phyloP scores from a whole-genome alignment of 2,329 filamentous ascomycete genomes.

The Aspergillus terreus region DNA sequence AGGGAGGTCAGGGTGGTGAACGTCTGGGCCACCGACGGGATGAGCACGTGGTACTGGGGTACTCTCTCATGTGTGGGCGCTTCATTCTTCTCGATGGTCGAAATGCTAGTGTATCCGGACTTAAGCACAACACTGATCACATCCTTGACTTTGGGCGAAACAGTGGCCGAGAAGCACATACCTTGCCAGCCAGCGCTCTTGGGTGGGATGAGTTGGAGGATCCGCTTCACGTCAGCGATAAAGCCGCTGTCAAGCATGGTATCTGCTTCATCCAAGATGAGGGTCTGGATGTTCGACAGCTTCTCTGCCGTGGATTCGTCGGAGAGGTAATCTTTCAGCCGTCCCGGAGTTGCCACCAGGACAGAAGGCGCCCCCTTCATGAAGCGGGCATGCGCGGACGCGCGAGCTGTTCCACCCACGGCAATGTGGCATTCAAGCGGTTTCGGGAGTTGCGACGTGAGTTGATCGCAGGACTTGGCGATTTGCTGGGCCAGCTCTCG shows the following conservation, averaged over 20 bases:
- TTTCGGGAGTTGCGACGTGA: constrained; percentile 38
- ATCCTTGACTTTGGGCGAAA: constrained; percentile 74
- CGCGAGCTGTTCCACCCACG: constrained; percentile 37
- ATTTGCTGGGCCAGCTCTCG: constrained; percentile 50
- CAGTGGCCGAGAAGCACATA: constrained; percentile 87
- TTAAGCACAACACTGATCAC: constrained; percentile 64
- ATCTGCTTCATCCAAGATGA: constrained; percentile 46
- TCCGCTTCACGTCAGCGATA: constrained; percentile 49
- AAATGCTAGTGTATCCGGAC: constrained; percentile 74
- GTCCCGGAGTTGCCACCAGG: constrained; percentile 48
- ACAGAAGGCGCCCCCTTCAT: constrained; percentile 31
- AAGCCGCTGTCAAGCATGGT: constrained; percentile 40
- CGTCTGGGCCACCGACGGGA: constrained; percentile 41
- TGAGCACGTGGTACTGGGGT: constrained; percentile 46
- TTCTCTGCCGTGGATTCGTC: constrained; percentile 40
- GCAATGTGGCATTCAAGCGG: constrained; percentile 45
- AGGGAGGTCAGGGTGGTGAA: constrained; percentile 46
- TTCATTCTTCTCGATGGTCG: constrained; percentile 76
- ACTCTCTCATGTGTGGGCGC: constrained; percentile 64
- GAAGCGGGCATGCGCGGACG: constrained; percentile 25
- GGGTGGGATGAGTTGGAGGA: constrained; percentile 49
- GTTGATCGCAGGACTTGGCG: constrained; percentile 43
- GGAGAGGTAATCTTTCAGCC: constrained; percentile 46
- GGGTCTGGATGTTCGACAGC: constrained; percentile 46
- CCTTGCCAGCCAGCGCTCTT: constrained; percentile 46